Percentiles rank a stretch among this genome's conserved stretches.
These are phyloP conservation scores for Conoideocrella luteorostrata DNA, from an alignment of 2,329 filamentous ascomycete genomes.

Conservation along the genomic window DNA sequence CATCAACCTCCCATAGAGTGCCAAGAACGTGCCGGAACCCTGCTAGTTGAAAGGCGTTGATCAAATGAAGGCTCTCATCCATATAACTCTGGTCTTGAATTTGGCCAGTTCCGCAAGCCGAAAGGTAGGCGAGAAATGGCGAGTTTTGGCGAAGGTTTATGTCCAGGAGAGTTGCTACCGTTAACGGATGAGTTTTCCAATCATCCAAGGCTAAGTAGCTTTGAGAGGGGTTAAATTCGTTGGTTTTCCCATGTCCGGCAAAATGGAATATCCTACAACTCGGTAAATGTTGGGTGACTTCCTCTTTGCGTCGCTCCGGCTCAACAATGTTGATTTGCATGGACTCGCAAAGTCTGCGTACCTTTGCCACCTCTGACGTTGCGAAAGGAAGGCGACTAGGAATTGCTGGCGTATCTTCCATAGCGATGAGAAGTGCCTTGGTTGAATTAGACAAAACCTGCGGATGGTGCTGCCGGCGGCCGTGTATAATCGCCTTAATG, in stretches of 20 bases:
- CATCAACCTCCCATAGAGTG: neutral
- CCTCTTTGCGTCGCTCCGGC: neutral
- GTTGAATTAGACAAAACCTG: neutral
- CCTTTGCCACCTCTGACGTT: neutral
- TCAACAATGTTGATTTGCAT: neutral
- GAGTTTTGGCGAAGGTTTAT: neutral
- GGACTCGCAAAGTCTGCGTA: neutral
- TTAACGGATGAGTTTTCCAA: neutral
- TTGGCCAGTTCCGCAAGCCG: neutral
- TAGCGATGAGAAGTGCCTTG: neutral
- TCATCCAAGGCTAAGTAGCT: neutral
- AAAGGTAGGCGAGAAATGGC: no score
- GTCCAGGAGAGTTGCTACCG: neutral
- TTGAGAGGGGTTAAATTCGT: neutral
- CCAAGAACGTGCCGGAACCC: neutral
- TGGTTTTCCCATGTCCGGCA: neutral
- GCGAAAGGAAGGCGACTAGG: neutral
- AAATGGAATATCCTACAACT: neutral
- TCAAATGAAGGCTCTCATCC: neutral
- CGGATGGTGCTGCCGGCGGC: neutral
- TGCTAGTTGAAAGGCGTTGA: neutral
- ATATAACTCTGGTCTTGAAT: neutral
- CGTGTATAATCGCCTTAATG: neutral
- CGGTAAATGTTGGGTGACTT: neutral
- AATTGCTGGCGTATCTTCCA: neutral